These are phyloP conservation scores for Aquilaria agallochum DNA, from an alignment of 441 rosid genomes.

Conservation along the genomic window DNA sequence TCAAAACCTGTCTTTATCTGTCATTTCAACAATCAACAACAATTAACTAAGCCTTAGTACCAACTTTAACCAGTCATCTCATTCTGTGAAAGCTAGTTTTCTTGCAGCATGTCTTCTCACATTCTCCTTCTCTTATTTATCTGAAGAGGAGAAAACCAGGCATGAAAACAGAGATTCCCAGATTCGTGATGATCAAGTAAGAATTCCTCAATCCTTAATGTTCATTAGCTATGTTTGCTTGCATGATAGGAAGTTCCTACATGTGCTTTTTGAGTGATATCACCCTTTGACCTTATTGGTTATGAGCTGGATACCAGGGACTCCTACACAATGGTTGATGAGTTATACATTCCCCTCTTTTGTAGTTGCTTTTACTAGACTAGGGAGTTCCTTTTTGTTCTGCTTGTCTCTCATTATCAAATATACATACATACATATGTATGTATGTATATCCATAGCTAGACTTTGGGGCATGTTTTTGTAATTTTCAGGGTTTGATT, in stretches of 20 bases:
- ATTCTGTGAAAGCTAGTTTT: no score
- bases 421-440: background rate
- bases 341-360: background rate
- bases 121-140: constrained; percentile 17
- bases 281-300: background rate
- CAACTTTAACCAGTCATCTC: no score
- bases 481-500: background rate
- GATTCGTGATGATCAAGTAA: constrained; percentile 44
- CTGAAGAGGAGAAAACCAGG: constrained; percentile 30
- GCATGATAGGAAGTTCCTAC: background rate
- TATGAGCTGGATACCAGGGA: background rate
- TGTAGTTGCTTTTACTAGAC: background rate
- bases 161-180: constrained; percentile 17
- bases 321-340: background rate
- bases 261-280: constrained; percentile 2
- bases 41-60: no score
- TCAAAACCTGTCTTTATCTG: no score
- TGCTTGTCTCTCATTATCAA: background rate
- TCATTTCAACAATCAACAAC: no score
- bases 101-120: constrained; percentile 11
- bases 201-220: constrained; percentile 6
- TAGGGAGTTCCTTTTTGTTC: background rate
- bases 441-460: background rate
- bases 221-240: background rate
- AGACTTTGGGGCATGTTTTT: background rate